Percentiles rank a stretch among this genome's conserved stretches.
Conservation (phyloP, 2,329 filamentous ascomycete species). For the Monosporascus cannonballus region DNA sequence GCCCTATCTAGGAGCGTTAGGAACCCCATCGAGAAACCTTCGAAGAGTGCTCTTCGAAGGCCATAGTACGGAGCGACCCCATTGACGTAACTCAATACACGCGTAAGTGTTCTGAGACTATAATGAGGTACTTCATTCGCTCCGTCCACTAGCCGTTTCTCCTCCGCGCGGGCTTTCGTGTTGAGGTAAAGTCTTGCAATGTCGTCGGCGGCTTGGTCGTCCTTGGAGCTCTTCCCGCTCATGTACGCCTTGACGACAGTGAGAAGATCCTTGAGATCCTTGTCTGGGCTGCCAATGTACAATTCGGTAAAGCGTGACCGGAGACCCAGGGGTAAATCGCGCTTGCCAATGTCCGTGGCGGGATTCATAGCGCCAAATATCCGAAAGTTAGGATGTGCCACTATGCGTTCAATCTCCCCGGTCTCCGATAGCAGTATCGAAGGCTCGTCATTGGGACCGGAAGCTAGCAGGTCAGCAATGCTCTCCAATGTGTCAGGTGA, state of each 20-base stretch:
- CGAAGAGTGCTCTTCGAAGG: constrained; percentile 77
- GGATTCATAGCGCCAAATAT: constrained; percentile 99
- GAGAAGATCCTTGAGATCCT: constrained; percentile 77
- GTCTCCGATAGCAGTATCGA: constrained; percentile 90
- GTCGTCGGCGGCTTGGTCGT: constrained; percentile 69
- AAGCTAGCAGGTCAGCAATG: constrained; percentile 78
- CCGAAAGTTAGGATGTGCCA: constrained; percentile 86
- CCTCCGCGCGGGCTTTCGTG: constrained; percentile 73
- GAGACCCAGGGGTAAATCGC: constrained; percentile 82
- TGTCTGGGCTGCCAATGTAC: constrained; percentile 87
- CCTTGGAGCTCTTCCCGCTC: constrained; percentile 61
- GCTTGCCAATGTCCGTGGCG: constrained; percentile 93
- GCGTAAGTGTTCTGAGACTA: constrained; percentile 87
- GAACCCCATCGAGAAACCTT: constrained; percentile 98
- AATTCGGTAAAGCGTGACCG: constrained; percentile 92
- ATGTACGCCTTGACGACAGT: constrained; percentile 87
- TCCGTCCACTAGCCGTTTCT: constrained; percentile 85
- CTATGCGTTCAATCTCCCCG: constrained; percentile 83
- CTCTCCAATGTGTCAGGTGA: constrained; percentile 92
- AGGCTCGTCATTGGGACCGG: constrained; percentile 63
- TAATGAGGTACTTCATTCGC: constrained; percentile 96
- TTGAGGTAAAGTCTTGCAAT: constrained; percentile 84
- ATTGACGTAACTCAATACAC: constrained; percentile 81
- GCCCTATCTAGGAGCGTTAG: constrained; percentile 78
- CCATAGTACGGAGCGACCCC: constrained; percentile 81